Conservation (phyloP, 208 protist species). For the Histomonas meleagridis region DNA sequence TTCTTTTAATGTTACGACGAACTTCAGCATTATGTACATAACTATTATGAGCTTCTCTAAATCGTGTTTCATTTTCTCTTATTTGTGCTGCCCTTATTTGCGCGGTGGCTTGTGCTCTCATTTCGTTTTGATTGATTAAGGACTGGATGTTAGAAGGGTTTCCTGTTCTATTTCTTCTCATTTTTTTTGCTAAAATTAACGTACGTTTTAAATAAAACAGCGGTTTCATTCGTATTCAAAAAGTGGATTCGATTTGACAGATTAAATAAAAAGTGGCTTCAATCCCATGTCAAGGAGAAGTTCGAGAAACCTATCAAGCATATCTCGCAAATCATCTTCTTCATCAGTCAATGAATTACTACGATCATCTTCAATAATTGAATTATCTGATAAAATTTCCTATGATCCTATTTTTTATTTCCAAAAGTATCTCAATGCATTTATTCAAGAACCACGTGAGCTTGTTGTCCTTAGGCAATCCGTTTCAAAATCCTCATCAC, state of each 20-base stretch:
- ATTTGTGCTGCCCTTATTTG: background rate
- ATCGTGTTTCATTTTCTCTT: background rate
- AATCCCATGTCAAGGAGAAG: too few species aligned
- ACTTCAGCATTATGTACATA: constrained; percentile 13
- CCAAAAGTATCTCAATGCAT: background rate
- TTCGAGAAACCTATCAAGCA: too few species aligned
- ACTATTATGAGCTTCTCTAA: background rate
- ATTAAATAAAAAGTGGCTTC: too few species aligned
- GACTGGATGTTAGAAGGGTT: background rate
- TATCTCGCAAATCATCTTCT: too few species aligned
- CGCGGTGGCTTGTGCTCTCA: background rate
- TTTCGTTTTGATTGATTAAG: background rate
- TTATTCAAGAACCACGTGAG: background rate
- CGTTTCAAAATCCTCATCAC: background rate
- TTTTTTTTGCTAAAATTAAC: too few species aligned
- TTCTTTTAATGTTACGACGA: background rate
- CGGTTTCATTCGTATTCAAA: too few species aligned
- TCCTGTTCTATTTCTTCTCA: background rate
- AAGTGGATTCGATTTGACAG: too few species aligned
- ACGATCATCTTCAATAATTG: too few species aligned
- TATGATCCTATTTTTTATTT: too few species aligned
- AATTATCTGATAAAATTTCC: too few species aligned
- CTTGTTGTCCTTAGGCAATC: background rate
- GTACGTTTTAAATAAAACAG: too few species aligned
- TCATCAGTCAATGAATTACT: too few species aligned